Percentiles rank a stretch among this genome's conserved stretches.
These are phyloP conservation scores for Hygrocybe punicea DNA, from an alignment of 768 basidiomycete genomes.

Conservation along the genomic window DNA sequence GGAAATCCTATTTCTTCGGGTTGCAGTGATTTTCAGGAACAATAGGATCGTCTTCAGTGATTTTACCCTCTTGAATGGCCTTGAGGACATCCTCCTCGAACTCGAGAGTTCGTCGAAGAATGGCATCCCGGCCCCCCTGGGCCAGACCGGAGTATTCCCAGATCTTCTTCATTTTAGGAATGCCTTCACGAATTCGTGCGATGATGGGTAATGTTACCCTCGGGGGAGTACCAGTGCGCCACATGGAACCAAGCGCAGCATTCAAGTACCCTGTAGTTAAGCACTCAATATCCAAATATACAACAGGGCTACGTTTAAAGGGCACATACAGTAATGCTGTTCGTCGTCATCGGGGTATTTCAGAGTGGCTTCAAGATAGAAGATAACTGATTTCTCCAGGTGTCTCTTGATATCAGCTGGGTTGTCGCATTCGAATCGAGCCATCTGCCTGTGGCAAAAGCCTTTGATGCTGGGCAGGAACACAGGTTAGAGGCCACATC, in stretches of 20 bases:
- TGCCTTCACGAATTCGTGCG: slow-evolving; percentile 16
- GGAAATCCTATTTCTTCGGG: too few relatives aligned
- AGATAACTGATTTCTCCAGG: slow-evolving; percentile 23
- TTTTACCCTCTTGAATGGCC: not conserved
- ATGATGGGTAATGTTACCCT: slow-evolving; percentile 23
- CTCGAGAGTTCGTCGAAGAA: slow-evolving; percentile 4
- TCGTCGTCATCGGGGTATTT: slow-evolving; percentile 40
- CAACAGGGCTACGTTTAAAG: not conserved
- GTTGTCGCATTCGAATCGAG: slow-evolving; percentile 13
- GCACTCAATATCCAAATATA: slow-evolving; percentile 6
- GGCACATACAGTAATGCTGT: slow-evolving; percentile 22
- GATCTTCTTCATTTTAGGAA: slow-evolving; percentile 23
- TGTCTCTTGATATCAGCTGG: slow-evolving; percentile 12
- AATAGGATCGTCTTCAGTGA: not conserved
- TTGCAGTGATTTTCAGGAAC: not conserved
- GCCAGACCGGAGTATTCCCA: slow-evolving; percentile 20
- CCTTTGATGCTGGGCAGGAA: slow-evolving; percentile 23
- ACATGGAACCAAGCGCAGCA: slow-evolving; percentile 33
- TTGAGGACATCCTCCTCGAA: slow-evolving; percentile 6
- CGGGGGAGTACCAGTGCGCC: slow-evolving; percentile 23
- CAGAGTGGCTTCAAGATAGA: slow-evolving; percentile 33
- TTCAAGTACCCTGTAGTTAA: slow-evolving; percentile 21
- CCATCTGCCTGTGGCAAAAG: slow-evolving; percentile 29
- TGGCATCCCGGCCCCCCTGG: slow-evolving; percentile 5
- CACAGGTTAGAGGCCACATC: not conserved